Evolutionary conservation across 148 eudicot genomes (phyloP).

Genomic region (Rhododendron kiyosumense): DNA sequence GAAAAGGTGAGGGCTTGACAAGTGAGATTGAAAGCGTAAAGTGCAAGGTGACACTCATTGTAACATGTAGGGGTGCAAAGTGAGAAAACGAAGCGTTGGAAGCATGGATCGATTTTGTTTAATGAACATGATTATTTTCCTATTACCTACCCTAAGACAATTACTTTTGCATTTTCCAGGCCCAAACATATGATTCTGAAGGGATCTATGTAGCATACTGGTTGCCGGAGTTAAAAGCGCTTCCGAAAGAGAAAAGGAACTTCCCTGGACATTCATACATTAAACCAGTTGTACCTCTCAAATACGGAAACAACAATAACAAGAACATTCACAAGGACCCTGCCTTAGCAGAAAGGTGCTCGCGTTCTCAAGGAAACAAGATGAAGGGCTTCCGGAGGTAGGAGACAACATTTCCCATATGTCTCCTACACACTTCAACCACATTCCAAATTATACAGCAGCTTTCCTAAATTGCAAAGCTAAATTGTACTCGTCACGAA

Average conservation of each 20-base stretch:
- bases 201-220: slow-evolving; percentile 83
- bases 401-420: not conserved
- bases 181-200: slow-evolving; percentile 75
- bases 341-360: not conserved
- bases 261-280: slow-evolving; percentile 43
- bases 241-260: slow-evolving; percentile 71
- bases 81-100: not conserved
- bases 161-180: slow-evolving; percentile 23
- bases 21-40: not conserved
- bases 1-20: too few species aligned
- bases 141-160: not conserved
- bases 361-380: not conserved
- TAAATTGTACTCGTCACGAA: not conserved
- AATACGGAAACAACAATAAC: not conserved
- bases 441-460: not conserved
- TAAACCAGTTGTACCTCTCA: not conserved
- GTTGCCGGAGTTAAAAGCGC: slow-evolving; percentile 63
- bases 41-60: too few species aligned
- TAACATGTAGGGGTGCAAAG: not conserved
- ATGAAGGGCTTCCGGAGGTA: not conserved
- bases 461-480: too few species aligned
- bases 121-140: not conserved
- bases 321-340: not conserved
- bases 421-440: not conserved
- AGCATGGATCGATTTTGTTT: not conserved